These are phyloP conservation scores for Discostella stelligeroides DNA, from an alignment of 108 stramenopile genomes.

Conservation along the genomic window DNA sequence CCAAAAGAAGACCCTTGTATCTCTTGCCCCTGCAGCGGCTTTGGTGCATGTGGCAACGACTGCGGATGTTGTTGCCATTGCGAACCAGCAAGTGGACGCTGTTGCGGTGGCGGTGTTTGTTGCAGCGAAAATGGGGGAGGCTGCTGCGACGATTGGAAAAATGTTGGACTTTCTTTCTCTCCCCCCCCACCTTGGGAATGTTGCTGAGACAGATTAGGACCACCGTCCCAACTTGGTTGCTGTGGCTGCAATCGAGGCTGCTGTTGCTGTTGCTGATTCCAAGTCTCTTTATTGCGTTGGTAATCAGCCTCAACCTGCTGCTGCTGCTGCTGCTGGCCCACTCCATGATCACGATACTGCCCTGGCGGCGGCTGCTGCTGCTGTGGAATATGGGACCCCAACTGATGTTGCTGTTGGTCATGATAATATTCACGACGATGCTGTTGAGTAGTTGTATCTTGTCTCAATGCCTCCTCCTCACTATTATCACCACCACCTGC, in stretches of 20 bases:
- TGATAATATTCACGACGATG: background rate
- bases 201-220: background rate
- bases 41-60: background rate
- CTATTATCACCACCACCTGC: background rate
- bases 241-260: background rate
- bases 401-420: conserved; percentile 1
- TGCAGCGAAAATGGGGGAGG: background rate
- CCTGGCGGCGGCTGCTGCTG: no score
- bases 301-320: no score
- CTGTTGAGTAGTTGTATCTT: conserved; percentile 9
- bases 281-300: no score
- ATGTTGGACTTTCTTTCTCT: no score
- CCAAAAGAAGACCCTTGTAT: background rate
- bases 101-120: background rate
- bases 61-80: conserved; percentile 9
- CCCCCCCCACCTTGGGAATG: background rate
- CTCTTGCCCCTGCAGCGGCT: conserved; percentile 3
- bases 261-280: no score
- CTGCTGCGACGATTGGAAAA: background rate
- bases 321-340: conserved; percentile 6
- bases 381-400: conserved; percentile 1
- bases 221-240: background rate
- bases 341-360: conserved; percentile 10
- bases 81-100: background rate
- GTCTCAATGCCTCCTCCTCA: background rate